Conservation (phyloP, 495 filamentous ascomycete species). For the Achaetomiella virescens region DNA sequence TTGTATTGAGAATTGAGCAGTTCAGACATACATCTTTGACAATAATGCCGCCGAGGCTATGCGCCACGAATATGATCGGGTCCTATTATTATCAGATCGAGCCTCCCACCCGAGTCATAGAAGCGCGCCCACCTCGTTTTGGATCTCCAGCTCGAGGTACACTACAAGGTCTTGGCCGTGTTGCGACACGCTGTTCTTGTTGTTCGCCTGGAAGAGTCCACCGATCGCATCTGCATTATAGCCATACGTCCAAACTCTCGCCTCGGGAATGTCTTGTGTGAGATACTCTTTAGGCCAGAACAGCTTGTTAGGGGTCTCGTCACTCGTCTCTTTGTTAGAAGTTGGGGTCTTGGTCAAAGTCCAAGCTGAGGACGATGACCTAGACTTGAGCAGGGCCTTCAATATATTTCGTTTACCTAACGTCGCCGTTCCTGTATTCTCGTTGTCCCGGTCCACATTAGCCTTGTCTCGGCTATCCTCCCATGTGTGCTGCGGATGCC, state of each 20-base stretch:
- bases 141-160: conserved; percentile 24
- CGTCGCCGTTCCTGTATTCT: no score
- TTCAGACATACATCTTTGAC: conserved; percentile 32
- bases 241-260: conserved; percentile 38
- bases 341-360: no score
- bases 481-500: conserved; percentile 32
- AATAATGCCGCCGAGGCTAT: conserved; percentile 40
- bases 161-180: conserved; percentile 29
- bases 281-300: conserved; percentile 38
- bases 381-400: no score
- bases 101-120: neutral
- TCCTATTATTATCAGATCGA: conserved; percentile 7
- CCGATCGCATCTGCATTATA: conserved; percentile 38
- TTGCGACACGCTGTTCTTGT: conserved; percentile 33
- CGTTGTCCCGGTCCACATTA: no score
- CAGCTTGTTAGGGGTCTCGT: conserved; percentile 7
- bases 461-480: no score
- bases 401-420: neutral
- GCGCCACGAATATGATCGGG: conserved; percentile 36
- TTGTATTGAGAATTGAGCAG: neutral
- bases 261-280: conserved; percentile 29
- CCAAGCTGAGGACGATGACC: neutral
- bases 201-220: conserved; percentile 31
- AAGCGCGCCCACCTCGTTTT: conserved; percentile 20
- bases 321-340: neutral